Evolutionary conservation across 1,284 basidiomycete species (phyloP).

Genomic region (Puccinia coronata): DNA sequence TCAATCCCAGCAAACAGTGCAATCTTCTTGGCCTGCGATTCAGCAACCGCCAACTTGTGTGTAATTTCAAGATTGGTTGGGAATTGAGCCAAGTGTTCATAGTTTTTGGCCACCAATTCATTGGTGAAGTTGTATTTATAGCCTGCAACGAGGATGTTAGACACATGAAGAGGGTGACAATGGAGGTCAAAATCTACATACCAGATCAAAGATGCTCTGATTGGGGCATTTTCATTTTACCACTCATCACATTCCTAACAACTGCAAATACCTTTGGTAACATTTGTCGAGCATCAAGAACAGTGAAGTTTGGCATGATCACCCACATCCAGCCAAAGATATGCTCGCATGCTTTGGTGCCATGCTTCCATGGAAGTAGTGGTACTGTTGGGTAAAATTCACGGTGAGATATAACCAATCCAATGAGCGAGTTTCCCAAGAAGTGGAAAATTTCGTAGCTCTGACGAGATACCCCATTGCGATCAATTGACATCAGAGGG

Average conservation of each 20-base stretch:
- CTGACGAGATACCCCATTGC: conserved; percentile 15
- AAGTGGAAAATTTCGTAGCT: conserved; percentile 24
- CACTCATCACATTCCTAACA: conserved; percentile 27
- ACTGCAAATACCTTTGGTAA: conserved; percentile 21
- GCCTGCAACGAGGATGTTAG: background rate
- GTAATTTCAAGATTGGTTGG: conserved; percentile 21
- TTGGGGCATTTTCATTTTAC: conserved; percentile 29
- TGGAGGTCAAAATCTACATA: background rate
- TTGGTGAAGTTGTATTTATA: conserved; percentile 27
- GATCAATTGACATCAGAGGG: background rate
- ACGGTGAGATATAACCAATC: conserved; percentile 10
- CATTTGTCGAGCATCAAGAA: conserved; percentile 28
- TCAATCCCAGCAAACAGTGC: background rate
- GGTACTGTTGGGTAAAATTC: conserved; percentile 17
- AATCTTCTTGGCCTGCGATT: conserved; percentile 13
- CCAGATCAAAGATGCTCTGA: conserved; percentile 5
- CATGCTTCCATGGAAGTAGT: conserved; percentile 33
- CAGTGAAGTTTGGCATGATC: conserved; percentile 5
- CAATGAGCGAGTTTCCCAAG: conserved; percentile 13
- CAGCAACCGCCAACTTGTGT: background rate
- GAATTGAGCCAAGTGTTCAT: conserved; percentile 9
- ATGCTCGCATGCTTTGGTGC: conserved; percentile 26
- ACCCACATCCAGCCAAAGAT: conserved; percentile 1
- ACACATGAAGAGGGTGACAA: no score
- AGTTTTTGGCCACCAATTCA: conserved; percentile 5